Evolutionary conservation across 1,284 basidiomycete species (phyloP), one percentile per base, ranked within the genome.

Genomic region (Cutaneotrichosporon cavernicola): DNA sequence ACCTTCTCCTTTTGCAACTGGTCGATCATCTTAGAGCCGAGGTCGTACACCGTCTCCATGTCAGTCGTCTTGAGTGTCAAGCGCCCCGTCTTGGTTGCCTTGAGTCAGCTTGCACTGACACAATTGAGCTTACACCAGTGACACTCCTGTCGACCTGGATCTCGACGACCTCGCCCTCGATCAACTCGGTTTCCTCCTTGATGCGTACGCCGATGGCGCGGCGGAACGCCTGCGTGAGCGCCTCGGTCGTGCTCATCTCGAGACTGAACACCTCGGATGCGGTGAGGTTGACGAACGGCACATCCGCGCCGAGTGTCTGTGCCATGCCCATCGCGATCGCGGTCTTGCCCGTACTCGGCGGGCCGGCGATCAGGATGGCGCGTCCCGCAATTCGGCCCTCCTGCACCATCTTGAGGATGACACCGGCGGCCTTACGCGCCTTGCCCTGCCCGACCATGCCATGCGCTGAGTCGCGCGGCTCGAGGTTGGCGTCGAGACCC

Each of bases 21-120:
- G 74, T 99, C 96, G 66, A 99, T 98, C 97, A 99, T 99, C 85
- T 99, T 99, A 64, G 90, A 94, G 10, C 97, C 97, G 21, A 99
- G 86, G 81, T 99, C 97, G 79, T 99, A 99, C 50, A 99, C 92
- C 16, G 96, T 99, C 83, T 99, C 96, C 96, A 99, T 99, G 80
- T 99, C 96, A 5, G 95, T 98, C 11, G 94, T 97, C 82, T 99
- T 99, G 76, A 99, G 90, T 0, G 96, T 98, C 65, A 99, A 82
- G 78, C 97, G 96, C 8, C 97, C 96, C 0, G 96, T 98, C 83
- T 98, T 99, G 16, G 95, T 97, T 0, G 95, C 93, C 92, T 72
- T 26, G 49, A 36, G 58, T 51, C 22, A 56, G 50, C 47, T 53
- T 47, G 8, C 31, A 11, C 34, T 6, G 4, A 14, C 6, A 9